Conservation (phyloP, 495 filamentous ascomycete species). For the Rostrohypoxylon terebratum region DNA sequence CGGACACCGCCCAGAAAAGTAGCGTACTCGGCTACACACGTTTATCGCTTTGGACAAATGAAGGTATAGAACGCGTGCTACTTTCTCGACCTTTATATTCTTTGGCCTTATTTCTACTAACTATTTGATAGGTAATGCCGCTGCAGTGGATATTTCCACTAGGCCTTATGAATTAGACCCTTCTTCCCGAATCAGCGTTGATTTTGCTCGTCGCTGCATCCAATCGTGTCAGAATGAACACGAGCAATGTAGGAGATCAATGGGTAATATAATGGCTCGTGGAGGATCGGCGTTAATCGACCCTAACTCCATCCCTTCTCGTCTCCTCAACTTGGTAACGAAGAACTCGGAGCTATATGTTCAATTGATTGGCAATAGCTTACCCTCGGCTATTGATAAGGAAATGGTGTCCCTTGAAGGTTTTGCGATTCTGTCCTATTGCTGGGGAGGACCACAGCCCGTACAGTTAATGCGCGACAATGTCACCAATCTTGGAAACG, state of each 20-base stretch:
- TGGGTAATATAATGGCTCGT: neutral
- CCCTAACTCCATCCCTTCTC: constrained; percentile 18
- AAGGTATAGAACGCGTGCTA: neutral
- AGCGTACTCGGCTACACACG: neutral
- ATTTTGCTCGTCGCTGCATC: constrained; percentile 24
- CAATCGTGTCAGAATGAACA: constrained; percentile 18
- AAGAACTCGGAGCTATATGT: constrained; percentile 10
- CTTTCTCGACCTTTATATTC: neutral
- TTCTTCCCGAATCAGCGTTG: constrained; percentile 16
- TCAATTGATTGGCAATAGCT: constrained; percentile 15
- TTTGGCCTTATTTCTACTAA: neutral
- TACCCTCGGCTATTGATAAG: constrained; percentile 8
- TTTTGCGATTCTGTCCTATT: constrained; percentile 38
- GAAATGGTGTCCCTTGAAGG: constrained; percentile 20
- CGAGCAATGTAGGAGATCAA: constrained; percentile 16
- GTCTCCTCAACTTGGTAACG: constrained; percentile 1
- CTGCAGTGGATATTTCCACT: constrained; percentile 27
- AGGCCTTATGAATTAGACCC: constrained; percentile 37
- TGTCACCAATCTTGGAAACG: neutral
- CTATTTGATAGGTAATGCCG: constrained; percentile 10
- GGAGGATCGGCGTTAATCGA: neutral
- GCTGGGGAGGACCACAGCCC: constrained; percentile 41
- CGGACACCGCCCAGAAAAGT: neutral
- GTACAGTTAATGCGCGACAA: constrained; percentile 24
- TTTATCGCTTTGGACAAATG: neutral